Conservation (phyloP, 257 asterid genomes). For the Jaltomata sinuosa region DNA sequence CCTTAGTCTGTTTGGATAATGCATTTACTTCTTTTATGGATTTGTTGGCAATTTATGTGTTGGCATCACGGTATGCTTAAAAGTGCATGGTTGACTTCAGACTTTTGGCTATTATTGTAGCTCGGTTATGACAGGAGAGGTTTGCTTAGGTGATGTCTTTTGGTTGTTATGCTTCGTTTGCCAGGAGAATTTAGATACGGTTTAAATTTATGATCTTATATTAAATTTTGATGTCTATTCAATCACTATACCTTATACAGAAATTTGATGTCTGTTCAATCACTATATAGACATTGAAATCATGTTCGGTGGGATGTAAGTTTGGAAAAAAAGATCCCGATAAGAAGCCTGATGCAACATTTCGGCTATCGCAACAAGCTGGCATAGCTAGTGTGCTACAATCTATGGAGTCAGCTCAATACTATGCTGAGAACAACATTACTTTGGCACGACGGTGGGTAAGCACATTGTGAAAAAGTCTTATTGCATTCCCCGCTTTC, state of each 20-base stretch:
- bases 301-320: conserved; percentile 75
- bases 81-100: background rate
- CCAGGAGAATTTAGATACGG: background rate
- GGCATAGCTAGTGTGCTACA: conserved; percentile 58
- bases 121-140: background rate
- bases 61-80: background rate
- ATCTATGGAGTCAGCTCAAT: conserved; percentile 88
- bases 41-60: background rate
- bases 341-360: conserved; percentile 64
- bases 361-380: conserved; percentile 39
- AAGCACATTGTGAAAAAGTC: conserved; percentile 47
- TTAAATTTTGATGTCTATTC: background rate
- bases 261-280: background rate
- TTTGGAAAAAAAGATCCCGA: conserved; percentile 27
- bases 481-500: background rate
- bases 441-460: conserved; percentile 95
- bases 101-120: background rate
- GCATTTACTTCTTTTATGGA: background rate
- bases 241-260: background rate
- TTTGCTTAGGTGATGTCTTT: background rate
- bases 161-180: background rate
- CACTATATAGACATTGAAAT: conserved; percentile 52
- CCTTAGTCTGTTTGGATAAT: background rate
- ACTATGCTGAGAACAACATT: conserved; percentile 65
- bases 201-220: background rate